Evolutionary conservation across 805 yeast species (phyloP).

Genomic region (Starmerella stigmatis): DNA sequence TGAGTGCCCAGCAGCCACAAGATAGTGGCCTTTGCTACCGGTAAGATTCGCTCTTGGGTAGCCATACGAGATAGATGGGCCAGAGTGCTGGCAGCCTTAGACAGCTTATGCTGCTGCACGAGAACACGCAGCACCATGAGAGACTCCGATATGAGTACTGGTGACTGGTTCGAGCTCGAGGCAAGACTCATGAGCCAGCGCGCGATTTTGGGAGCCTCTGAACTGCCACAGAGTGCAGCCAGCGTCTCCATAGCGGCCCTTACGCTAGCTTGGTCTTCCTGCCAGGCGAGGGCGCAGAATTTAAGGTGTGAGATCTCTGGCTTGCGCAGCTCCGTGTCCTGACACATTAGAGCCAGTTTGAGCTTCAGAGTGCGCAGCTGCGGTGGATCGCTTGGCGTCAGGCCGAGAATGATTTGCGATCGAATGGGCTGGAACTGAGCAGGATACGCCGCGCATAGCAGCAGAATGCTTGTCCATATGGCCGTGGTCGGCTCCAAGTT

Average conservation of each 20-base stretch:
- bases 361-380: constrained; percentile 45
- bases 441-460: constrained; percentile 31
- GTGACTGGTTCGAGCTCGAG: constrained; percentile 6
- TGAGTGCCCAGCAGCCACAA: constrained; percentile 87
- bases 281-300: constrained; percentile 13
- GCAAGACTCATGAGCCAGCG: constrained; percentile 20
- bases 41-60: not conserved
- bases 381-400: constrained; percentile 45
- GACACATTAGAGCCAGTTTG: constrained; percentile 25
- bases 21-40: constrained; percentile 56
- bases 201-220: not conserved
- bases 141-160: constrained; percentile 19
- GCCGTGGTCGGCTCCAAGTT: constrained; percentile 34
- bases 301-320: constrained; percentile 44
- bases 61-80: constrained; percentile 7
- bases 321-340: constrained; percentile 32
- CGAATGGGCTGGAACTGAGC: constrained; percentile 30
- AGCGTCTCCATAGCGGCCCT: constrained; percentile 9
- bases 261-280: constrained; percentile 7
- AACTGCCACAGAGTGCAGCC: constrained; percentile 2
- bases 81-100: constrained; percentile 10
- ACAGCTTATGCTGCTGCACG: constrained; percentile 18
- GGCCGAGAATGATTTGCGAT: constrained; percentile 34
- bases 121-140: constrained; percentile 21
- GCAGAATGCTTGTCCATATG: constrained; percentile 41